phyloP scores from a whole-genome alignment of 2,329 filamentous ascomycete species.

The Tolypocladium nubicola region DNA sequence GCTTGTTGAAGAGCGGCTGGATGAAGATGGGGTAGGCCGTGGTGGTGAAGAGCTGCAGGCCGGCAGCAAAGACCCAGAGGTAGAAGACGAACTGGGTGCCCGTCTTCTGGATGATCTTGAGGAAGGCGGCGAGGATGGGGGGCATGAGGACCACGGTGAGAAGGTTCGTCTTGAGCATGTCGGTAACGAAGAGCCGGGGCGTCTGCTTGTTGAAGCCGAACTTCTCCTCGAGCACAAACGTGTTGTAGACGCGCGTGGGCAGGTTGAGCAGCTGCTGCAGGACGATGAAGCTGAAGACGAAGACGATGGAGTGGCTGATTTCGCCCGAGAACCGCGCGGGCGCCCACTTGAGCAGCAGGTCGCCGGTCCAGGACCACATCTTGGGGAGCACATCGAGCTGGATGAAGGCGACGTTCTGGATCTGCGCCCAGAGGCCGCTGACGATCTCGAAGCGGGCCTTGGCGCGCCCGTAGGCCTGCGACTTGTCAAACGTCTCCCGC shows the following conservation, averaged over 20 bases:
- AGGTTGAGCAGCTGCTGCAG: conserved; percentile 71
- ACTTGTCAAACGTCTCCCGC: conserved; percentile 86
- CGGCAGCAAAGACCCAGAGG: conserved; percentile 85
- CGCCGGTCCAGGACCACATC: conserved; percentile 75
- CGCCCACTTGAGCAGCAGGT: conserved; percentile 61
- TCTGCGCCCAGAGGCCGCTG: conserved; percentile 70
- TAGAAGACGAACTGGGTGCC: conserved; percentile 97
- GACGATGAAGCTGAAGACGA: conserved; percentile 78
- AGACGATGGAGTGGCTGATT: conserved; percentile 86
- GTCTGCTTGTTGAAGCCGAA: conserved; percentile 99
- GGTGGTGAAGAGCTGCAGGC: conserved; percentile 86
- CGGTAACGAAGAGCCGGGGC: conserved; percentile 72
- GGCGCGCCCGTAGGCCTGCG: conserved; percentile 89
- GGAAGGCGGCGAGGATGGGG: conserved; percentile 83
- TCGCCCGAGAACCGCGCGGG: conserved; percentile 78
- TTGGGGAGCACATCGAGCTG: conserved; percentile 85
- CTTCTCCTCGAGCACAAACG: conserved; percentile 90
- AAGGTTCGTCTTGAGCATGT: conserved; percentile 84
- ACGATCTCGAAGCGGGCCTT: conserved; percentile 86
- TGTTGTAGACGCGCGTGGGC: conserved; percentile 80
- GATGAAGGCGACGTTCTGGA: conserved; percentile 83
- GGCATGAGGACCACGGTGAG: conserved; percentile 71
- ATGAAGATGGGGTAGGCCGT: conserved; percentile 94
- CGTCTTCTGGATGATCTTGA: conserved; percentile 89
- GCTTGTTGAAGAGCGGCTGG: conserved; percentile 94